Base-by-base conservation (phyloP, 441 rosid species). In the Aquilaria agallochum region DNA sequence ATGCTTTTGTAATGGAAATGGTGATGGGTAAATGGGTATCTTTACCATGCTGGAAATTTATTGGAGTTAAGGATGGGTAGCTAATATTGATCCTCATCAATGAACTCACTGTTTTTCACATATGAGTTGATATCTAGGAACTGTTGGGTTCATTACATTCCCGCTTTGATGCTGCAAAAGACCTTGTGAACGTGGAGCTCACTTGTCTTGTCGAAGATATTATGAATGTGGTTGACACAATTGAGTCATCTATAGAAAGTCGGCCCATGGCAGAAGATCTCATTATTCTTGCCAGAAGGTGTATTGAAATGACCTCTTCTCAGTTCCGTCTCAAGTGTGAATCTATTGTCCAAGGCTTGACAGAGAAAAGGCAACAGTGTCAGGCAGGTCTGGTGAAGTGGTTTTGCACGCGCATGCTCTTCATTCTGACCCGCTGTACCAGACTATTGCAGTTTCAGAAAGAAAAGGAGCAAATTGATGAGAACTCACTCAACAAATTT, bases 371-470 rank as follows among this genome's bases (percentile, higher is more conserved):
- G 72, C 87, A 81, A 69, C 80, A 74, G 62, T 85, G 92, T 69
- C 85, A 78, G 75, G 71, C 80, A 42, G 95, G 87, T 73, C 64
- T 79, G 49, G 73, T 85, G 66, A 90, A 85, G 83, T 84, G 92
- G 90, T 75, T 87, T 45, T 80, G 73, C 63, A 85, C 89, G n/a
- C 86, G 87, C 58, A 70, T 90, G 90, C 92, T 90, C 64, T 90
- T 87, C 65, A 85, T 90, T 72, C 69, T 90, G 84, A 90, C 95
- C 56, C 87, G 90, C 64, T 87, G 90, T 79, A 90, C 97, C 57
- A 87, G 97, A 70, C 73, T 87, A 59, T 75, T 90, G 70, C 84
- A 82, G 76, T 87, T 85, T 69, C 95, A 85, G 79, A 90, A 87
- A 68, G 95, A 82, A 66, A 74, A 76, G 32, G 81, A 83, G 75